These are phyloP conservation scores for Oleoguttula mirabilis DNA, from an alignment of 495 filamentous ascomycete genomes.

Conservation along the genomic window DNA sequence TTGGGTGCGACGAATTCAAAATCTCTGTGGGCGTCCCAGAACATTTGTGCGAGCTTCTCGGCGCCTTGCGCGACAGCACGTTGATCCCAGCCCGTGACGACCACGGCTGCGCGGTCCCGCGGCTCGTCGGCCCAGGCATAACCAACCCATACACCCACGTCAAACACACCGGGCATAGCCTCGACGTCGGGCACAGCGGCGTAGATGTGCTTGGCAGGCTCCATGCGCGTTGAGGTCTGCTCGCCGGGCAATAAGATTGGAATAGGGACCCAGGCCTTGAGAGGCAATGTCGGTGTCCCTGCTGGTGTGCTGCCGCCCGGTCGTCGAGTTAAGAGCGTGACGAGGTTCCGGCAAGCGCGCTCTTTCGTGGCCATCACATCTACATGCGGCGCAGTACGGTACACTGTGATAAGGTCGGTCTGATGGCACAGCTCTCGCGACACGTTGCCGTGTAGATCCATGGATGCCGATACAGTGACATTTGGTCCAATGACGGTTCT, in stretches of 20 bases:
- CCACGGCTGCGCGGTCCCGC: slow-evolving; percentile 41
- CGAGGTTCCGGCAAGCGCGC: slow-evolving; percentile 42
- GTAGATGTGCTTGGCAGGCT: slow-evolving; percentile 45
- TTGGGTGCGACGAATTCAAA: slow-evolving; percentile 46
- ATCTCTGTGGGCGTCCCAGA: slow-evolving; percentile 38
- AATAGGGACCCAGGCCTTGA: slow-evolving; percentile 46
- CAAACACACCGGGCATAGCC: slow-evolving; percentile 33
- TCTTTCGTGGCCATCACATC: slow-evolving; percentile 42
- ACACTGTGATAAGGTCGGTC: slow-evolving; percentile 44
- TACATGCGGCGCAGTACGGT: slow-evolving; percentile 44
- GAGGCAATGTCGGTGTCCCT: slow-evolving; percentile 23
- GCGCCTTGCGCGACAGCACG: slow-evolving; percentile 30
- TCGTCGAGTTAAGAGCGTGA: slow-evolving; percentile 28
- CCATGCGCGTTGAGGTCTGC: slow-evolving; percentile 44
- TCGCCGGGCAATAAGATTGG: slow-evolving; percentile 46
- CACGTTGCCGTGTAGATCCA: slow-evolving; percentile 49
- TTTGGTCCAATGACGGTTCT: slow-evolving; percentile 36
- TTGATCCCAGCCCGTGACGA: slow-evolving; percentile 42
- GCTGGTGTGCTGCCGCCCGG: too few relatives aligned
- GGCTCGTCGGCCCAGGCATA: slow-evolving; percentile 51
- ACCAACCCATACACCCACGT: slow-evolving; percentile 48
- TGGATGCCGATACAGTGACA: slow-evolving; percentile 43
- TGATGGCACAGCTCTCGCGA: slow-evolving; percentile 40
- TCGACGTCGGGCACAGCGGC: slow-evolving; percentile 37
- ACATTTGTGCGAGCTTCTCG: slow-evolving; percentile 35